A percentile compares a stretch with the other conserved stretches of the same genome.
phyloP scores from a whole-genome alignment of 2,329 filamentous ascomycete genomes.

The Colletotrichum sp. region DNA sequence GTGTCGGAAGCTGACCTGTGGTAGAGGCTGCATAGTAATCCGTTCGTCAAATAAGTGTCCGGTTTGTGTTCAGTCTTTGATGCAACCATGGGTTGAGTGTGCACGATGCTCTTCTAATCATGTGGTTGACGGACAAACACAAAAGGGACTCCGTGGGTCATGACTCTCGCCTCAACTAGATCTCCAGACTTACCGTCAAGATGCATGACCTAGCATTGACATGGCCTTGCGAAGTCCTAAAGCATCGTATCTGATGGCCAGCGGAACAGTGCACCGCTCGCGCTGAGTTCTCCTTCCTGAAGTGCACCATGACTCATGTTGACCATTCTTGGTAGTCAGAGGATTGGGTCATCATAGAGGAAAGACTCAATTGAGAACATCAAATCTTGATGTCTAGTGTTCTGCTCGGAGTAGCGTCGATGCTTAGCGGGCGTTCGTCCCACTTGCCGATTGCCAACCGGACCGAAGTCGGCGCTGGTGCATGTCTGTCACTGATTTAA shows the following conservation, averaged over 20 bases:
- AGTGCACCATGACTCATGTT: background rate
- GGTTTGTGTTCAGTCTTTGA: background rate
- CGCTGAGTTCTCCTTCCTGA: background rate
- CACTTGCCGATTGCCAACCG: background rate
- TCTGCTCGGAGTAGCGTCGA: background rate
- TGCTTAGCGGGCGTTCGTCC: background rate
- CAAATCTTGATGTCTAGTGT: background rate
- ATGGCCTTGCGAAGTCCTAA: background rate
- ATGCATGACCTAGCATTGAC: background rate
- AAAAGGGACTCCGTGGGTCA: background rate
- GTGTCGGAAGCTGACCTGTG: background rate
- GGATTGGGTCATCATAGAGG: background rate
- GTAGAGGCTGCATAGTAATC: background rate
- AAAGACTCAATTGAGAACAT: background rate
- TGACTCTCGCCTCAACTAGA: background rate
- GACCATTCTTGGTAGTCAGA: background rate
- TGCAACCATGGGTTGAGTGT: background rate
- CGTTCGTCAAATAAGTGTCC: background rate
- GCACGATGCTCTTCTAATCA: background rate
- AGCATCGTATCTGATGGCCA: background rate
- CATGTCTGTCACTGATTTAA: background rate
- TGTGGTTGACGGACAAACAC: background rate
- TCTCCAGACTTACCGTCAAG: background rate
- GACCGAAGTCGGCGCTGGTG: background rate
- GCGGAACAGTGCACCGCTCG: background rate